Conservation (phyloP, 768 basidiomycete species). For the Saitozyma podzolica region DNA sequence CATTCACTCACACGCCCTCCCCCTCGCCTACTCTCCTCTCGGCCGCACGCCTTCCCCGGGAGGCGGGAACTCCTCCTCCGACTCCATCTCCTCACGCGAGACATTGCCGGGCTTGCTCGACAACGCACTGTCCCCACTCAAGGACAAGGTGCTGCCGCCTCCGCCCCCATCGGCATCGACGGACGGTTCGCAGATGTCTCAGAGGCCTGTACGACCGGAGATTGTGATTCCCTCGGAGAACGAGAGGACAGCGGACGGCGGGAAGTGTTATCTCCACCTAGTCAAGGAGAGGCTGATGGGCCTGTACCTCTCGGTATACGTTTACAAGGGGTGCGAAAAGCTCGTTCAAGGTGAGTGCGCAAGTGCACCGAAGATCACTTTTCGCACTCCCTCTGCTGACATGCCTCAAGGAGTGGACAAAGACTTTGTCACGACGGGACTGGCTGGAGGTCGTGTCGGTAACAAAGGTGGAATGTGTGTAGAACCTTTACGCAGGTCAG, state of each 20-base stretch:
- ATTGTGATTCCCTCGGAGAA: conserved; percentile 19
- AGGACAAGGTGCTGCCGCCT: too few species aligned
- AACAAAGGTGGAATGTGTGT: conserved; percentile 80
- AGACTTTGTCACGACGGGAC: conserved; percentile 79
- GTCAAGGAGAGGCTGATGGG: conserved; percentile 82
- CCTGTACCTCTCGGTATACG: conserved; percentile 52
- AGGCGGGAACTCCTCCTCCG: too few species aligned
- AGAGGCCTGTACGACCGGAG: background rate
- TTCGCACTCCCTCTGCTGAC: background rate
- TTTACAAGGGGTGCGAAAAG: conserved; percentile 51
- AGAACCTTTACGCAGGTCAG: background rate
- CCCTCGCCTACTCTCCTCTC: conserved; percentile 12
- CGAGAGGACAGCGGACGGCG: conserved; percentile 31
- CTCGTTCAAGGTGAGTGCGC: conserved; percentile 47
- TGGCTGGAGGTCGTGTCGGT: conserved; percentile 86
- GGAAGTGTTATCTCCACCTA: conserved; percentile 78
- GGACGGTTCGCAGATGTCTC: too few species aligned
- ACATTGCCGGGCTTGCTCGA: too few species aligned
- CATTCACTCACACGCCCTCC: conserved; percentile 2
- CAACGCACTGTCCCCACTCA: too few species aligned
- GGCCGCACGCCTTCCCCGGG: conserved; percentile 8
- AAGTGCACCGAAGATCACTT: conserved; percentile 1
- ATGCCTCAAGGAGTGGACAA: conserved; percentile 65
- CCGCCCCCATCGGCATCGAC: too few species aligned
- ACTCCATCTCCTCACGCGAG: too few species aligned